A percentile compares a stretch with the other conserved stretches of the same genome.
phyloP scores from a whole-genome alignment of 2,329 filamentous ascomycete genomes.

The Pseudofabraea citricarpa region DNA sequence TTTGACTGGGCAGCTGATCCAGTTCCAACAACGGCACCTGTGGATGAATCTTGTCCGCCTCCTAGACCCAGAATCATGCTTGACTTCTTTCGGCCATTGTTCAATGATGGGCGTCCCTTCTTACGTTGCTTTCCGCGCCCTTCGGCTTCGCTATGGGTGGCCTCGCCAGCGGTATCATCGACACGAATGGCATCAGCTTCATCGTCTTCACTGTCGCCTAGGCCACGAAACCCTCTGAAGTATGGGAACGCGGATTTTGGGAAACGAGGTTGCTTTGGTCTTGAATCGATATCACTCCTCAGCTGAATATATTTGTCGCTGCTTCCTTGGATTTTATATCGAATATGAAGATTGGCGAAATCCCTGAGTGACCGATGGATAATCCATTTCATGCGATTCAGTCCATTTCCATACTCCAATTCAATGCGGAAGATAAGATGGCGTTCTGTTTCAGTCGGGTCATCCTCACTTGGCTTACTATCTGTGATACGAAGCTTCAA shows the following conservation, averaged over 20 bases:
- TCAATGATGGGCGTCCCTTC: constrained; percentile 45
- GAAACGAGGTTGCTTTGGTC: constrained; percentile 82
- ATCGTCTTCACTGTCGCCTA: constrained; percentile 75
- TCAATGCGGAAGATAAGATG: constrained; percentile 89
- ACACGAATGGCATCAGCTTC: constrained; percentile 29
- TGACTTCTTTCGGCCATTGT: constrained; percentile 40
- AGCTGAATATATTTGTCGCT: constrained; percentile 79
- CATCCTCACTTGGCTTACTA: constrained; percentile 61
- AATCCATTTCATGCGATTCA: constrained; percentile 95
- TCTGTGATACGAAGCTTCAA: constrained; percentile 84
- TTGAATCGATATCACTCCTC: constrained; percentile 57
- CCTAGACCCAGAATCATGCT: too few species aligned
- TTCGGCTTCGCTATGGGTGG: constrained; percentile 66
- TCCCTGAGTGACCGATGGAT: constrained; percentile 83
- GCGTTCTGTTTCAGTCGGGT: constrained; percentile 45
- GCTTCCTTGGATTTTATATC: constrained; percentile 83
- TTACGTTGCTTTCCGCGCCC: constrained; percentile 44
- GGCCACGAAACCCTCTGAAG: constrained; percentile 71
- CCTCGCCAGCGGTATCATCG: constrained; percentile 50
- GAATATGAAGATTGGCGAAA: constrained; percentile 87
- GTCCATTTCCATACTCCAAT: constrained; percentile 90
- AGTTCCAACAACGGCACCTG: constrained; percentile 36
- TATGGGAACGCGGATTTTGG: constrained; percentile 88
- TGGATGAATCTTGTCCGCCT: constrained; percentile 10
- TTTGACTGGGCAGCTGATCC: constrained; percentile 29